Evolutionary conservation across 106 monocot species (phyloP).

Genomic region (Phalaenopsis equestris): DNA sequence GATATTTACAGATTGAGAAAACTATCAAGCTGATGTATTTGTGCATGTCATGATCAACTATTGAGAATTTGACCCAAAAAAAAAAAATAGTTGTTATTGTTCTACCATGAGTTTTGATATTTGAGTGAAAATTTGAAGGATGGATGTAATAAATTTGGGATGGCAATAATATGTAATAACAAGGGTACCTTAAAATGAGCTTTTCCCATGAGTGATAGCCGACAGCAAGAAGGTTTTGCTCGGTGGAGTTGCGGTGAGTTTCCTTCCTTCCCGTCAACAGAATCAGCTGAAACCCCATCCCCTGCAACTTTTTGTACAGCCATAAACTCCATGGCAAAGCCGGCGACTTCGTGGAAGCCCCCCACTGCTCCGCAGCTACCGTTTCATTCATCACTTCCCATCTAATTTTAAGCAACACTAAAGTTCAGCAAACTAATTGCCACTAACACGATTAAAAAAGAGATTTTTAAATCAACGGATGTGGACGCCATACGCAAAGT

Average conservation of each 20-base stretch:
- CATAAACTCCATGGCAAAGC: conserved; percentile 27
- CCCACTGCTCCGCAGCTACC: neutral
- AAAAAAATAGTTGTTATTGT: too few relatives aligned
- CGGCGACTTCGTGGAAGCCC: neutral
- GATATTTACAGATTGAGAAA: too few relatives aligned
- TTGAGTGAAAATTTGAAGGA: too few relatives aligned
- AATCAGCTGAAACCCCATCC: conserved; percentile 20
- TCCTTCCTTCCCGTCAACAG: conserved; percentile 23
- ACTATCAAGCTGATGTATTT: too few relatives aligned
- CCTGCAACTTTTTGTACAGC: conserved; percentile 19
- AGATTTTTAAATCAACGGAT: neutral
- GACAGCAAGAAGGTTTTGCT: conserved; percentile 13
- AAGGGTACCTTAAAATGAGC: conserved; percentile 14
- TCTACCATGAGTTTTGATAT: too few relatives aligned
- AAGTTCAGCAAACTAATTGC: too few relatives aligned
- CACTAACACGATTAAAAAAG: too few relatives aligned
- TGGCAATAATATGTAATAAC: neutral
- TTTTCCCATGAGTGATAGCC: conserved; percentile 17
- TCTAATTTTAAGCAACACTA: neutral
- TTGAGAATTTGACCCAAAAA: too few relatives aligned
- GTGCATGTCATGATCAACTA: too few relatives aligned
- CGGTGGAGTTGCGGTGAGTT: conserved; percentile 19
- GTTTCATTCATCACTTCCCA: neutral
- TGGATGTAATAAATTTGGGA: too few relatives aligned
- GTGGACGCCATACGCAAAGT: conserved; percentile 21